Conservation (phyloP, 805 yeast genomes). For the Candida bentonensis region DNA sequence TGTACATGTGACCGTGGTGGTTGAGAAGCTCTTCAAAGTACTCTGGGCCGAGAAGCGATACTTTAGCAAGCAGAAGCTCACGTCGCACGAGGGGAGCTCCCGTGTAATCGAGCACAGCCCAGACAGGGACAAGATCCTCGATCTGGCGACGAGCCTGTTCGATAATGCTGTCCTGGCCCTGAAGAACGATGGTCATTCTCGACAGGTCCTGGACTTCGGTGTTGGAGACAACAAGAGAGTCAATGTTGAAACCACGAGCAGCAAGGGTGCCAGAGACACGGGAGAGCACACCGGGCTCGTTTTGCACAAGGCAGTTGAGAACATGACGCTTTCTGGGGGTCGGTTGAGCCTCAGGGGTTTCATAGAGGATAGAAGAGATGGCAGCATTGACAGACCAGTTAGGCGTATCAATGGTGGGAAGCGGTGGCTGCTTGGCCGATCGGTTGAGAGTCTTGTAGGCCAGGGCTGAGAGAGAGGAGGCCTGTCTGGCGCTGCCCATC, state of each 20-base stretch:
- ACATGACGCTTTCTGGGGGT: conserved; percentile 75
- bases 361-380: conserved; percentile 87
- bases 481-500: neutral
- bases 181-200: conserved; percentile 90
- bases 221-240: conserved; percentile 89
- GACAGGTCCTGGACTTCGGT: conserved; percentile 93
- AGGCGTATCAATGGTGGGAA: conserved; percentile 89
- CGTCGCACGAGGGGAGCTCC: conserved; percentile 80
- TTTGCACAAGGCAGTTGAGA: conserved; percentile 91
- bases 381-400: conserved; percentile 95
- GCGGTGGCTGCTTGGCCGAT: conserved; percentile 72
- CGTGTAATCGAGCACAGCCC: conserved; percentile 92
- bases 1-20: conserved; percentile 44
- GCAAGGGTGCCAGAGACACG: conserved; percentile 91
- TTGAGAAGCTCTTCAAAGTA: conserved; percentile 89
- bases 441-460: conserved; percentile 89
- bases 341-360: conserved; percentile 50
- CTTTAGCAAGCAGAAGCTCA: conserved; percentile 82
- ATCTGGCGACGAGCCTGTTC: conserved; percentile 98
- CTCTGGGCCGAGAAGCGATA: conserved; percentile 93
- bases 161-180: conserved; percentile 89
- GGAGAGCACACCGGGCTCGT: conserved; percentile 95
- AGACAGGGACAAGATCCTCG: conserved; percentile 95
- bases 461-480: conserved; percentile 71
- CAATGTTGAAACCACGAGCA: conserved; percentile 96